These are phyloP conservation scores for Fusarium sp. DNA, from an alignment of 2,329 filamentous ascomycete species.

Conservation along the genomic window DNA sequence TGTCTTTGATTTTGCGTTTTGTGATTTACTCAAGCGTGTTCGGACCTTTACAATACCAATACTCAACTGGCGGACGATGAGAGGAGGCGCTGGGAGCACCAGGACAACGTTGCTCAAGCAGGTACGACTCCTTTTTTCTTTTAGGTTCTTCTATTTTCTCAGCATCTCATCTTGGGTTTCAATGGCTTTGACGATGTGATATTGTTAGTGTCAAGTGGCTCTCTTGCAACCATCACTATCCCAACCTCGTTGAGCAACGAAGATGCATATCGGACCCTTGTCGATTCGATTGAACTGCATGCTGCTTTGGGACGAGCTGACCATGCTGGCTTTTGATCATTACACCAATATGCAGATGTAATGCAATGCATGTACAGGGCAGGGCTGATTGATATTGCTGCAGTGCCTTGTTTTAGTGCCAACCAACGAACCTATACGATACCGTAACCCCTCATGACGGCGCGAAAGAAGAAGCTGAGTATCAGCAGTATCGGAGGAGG, in stretches of 20 bases:
- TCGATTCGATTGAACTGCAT: neutral
- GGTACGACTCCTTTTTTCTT: slow-evolving; percentile 21
- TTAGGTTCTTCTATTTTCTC: neutral
- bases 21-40: slow-evolving; percentile 14
- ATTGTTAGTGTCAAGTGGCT: slow-evolving; percentile 6
- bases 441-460: slow-evolving; percentile 14
- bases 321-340: neutral
- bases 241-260: neutral
- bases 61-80: slow-evolving; percentile 15
- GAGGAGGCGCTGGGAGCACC: slow-evolving; percentile 23
- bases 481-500: slow-evolving; percentile 27
- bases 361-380: neutral
- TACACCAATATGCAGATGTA: neutral
- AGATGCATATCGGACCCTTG: neutral
- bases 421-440: neutral
- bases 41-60: slow-evolving; percentile 7
- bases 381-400: neutral
- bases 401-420: slow-evolving; percentile 14
- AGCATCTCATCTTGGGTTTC: neutral
- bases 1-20: slow-evolving; percentile 17
- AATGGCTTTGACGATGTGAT: neutral
- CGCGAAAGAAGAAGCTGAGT: slow-evolving; percentile 34
- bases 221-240: neutral
- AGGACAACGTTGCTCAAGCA: slow-evolving; percentile 29
- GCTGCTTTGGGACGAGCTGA: neutral